Conservation (phyloP, 768 basidiomycete species). For the Hericium alpestre region DNA sequence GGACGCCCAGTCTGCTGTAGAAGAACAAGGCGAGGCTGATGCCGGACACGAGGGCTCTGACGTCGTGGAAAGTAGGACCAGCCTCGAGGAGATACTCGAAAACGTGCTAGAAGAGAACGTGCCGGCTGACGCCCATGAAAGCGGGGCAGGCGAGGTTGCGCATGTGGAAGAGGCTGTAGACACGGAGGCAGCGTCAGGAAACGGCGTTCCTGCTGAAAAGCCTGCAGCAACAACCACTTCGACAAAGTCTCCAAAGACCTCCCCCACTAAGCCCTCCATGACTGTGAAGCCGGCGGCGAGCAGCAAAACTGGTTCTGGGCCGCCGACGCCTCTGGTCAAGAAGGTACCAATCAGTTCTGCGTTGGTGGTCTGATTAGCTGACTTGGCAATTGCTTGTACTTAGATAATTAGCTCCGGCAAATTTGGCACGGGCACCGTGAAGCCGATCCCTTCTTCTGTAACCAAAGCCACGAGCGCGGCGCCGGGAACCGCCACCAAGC, state of each 20-base stretch:
- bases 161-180: slow-evolving; percentile 10
- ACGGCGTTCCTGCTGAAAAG: slow-evolving; percentile 4
- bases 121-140: slow-evolving; percentile 8
- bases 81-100: slow-evolving; percentile 10
- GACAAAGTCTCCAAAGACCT: slow-evolving; percentile 13
- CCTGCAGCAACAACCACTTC: slow-evolving; percentile 11
- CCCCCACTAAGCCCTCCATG: slow-evolving; percentile 17
- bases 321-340: slow-evolving; percentile 51
- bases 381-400: slow-evolving; percentile 13
- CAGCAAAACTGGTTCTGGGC: slow-evolving; percentile 34
- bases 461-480: slow-evolving; percentile 32
- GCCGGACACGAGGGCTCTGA: slow-evolving; percentile 29
- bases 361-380: slow-evolving; percentile 11
- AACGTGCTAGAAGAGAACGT: slow-evolving; percentile 4
- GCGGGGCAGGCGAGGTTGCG: slow-evolving; percentile 12
- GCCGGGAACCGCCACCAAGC: slow-evolving; percentile 27
- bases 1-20: background rate
- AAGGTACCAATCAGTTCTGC: slow-evolving; percentile 36
- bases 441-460: slow-evolving; percentile 26
- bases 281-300: slow-evolving; percentile 29
- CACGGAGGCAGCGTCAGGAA: slow-evolving; percentile 6
- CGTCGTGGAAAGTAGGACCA: background rate
- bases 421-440: slow-evolving; percentile 24
- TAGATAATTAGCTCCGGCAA: slow-evolving; percentile 13
- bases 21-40: slow-evolving; percentile 15